Conservation (phyloP, 202 grass and related monocot genomes). For the Saccharum hybrid region DNA sequence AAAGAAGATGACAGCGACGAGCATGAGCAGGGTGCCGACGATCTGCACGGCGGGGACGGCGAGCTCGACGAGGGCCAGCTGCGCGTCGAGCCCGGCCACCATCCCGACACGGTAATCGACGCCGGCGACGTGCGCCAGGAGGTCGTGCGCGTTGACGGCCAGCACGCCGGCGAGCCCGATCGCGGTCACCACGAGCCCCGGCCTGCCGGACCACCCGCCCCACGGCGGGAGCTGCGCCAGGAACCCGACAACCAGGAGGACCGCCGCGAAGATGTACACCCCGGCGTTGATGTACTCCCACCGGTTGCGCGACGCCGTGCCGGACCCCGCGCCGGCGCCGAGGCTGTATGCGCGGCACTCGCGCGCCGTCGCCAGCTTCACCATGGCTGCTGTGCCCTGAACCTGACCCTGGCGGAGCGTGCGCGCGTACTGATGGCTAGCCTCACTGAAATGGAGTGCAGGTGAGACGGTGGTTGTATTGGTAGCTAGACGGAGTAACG, state of each 20-base stretch:
- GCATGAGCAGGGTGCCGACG: slow-evolving; percentile 56
- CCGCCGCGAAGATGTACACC: slow-evolving; percentile 62
- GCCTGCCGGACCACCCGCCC: slow-evolving; percentile 6
- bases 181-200: slow-evolving; percentile 53
- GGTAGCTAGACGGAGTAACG: background rate
- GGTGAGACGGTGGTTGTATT: background rate
- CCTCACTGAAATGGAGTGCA: background rate
- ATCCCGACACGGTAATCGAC: slow-evolving; percentile 63
- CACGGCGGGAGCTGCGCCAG: slow-evolving; percentile 46
- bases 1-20: slow-evolving; percentile 68
- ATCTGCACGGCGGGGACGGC: slow-evolving; percentile 58
- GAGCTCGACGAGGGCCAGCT: slow-evolving; percentile 78
- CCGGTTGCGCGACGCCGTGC: slow-evolving; percentile 42
- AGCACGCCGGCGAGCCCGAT: slow-evolving; percentile 49
- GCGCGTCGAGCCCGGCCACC: slow-evolving; percentile 52
- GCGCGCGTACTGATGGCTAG: background rate
- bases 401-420: no score
- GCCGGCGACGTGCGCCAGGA: slow-evolving; percentile 68
- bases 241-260: slow-evolving; percentile 67
- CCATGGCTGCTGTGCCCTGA: slow-evolving; percentile 49
- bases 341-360: slow-evolving; percentile 71
- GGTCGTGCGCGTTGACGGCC: slow-evolving; percentile 72
- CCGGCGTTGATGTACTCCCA: slow-evolving; percentile 91
- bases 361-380: slow-evolving; percentile 83
- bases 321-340: slow-evolving; percentile 20